Evolutionary conservation across 179 eudicot species (phyloP).

Genomic region (Camellia oleifera): DNA sequence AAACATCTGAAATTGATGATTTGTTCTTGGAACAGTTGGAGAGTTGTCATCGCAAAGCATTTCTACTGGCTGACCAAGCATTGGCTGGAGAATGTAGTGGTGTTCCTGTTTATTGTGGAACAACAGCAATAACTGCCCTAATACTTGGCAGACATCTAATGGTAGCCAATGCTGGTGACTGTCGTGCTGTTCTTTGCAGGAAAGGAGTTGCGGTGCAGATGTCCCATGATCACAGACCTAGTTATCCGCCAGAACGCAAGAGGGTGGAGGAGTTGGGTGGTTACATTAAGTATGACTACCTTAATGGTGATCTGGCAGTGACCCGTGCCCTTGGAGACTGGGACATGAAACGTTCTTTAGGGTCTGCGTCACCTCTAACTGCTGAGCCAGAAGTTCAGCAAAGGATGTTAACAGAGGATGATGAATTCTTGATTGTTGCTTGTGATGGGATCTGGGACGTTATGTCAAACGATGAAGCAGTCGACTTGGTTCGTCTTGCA

Average conservation of each 20-base stretch:
- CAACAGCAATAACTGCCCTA: slow-evolving; percentile 86
- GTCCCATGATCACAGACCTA: slow-evolving; percentile 55
- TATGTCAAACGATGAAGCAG: slow-evolving; percentile 55
- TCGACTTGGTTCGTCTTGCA: slow-evolving; percentile 36
- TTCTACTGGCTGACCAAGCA: slow-evolving; percentile 64
- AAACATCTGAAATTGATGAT: slow-evolving; percentile 54
- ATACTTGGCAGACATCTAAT: slow-evolving; percentile 68
- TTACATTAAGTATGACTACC: slow-evolving; percentile 36
- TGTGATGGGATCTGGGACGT: slow-evolving; percentile 76
- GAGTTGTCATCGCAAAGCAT: slow-evolving; percentile 55
- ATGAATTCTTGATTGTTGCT: slow-evolving; percentile 58
- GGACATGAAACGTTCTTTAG: slow-evolving; percentile 47
- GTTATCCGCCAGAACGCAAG: slow-evolving; percentile 30
- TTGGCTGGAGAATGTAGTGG: slow-evolving; percentile 58
- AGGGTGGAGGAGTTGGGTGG: slow-evolving; percentile 58
- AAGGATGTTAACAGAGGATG: slow-evolving; percentile 44
- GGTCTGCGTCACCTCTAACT: slow-evolving; percentile 40
- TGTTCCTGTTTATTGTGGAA: slow-evolving; percentile 58
- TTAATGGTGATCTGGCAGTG: slow-evolving; percentile 54
- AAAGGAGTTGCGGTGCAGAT: slow-evolving; percentile 53
- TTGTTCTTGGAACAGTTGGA: slow-evolving; percentile 53
- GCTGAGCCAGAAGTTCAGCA: slow-evolving; percentile 53
- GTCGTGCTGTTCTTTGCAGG: slow-evolving; percentile 62
- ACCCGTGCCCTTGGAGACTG: slow-evolving; percentile 72
- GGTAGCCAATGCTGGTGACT: slow-evolving; percentile 65